Evolutionary conservation across 305 asterid genomes (phyloP).

Genomic region (Nicotiana rustica): DNA sequence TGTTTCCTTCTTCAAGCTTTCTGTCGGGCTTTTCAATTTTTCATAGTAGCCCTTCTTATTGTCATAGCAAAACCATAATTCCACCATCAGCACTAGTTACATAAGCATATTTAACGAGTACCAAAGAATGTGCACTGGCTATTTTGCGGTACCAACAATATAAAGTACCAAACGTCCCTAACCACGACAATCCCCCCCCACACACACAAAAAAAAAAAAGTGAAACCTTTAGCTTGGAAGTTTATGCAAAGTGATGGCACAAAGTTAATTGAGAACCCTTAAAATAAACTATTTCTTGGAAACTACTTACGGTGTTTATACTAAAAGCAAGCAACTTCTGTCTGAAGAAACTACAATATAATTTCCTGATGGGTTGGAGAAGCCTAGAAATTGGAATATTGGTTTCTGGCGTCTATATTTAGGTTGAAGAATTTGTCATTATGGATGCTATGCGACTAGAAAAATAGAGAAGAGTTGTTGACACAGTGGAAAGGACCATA

Average conservation of each 20-base stretch:
- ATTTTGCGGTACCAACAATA: background rate
- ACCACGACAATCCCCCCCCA: too few species aligned
- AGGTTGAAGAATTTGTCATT: conserved; percentile 9
- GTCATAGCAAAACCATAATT: background rate
- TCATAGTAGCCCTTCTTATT: background rate
- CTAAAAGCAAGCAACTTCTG: too few species aligned
- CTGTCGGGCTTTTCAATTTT: background rate
- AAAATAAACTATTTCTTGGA: background rate
- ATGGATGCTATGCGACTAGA: conserved; percentile 15
- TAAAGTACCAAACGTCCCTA: too few species aligned
- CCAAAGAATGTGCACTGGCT: background rate
- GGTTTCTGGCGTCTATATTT: background rate
- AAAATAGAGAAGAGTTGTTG: conserved; percentile 45
- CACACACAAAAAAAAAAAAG: background rate
- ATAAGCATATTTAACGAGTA: background rate
- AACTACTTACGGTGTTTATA: too few species aligned
- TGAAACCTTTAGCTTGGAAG: background rate
- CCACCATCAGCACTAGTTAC: background rate
- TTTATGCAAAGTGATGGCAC: background rate
- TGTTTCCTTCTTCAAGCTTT: background rate
- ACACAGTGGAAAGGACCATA: conserved; percentile 54
- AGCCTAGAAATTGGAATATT: too few species aligned
- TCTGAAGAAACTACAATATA: too few species aligned
- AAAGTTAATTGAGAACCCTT: background rate
- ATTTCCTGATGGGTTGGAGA: too few species aligned